These are phyloP conservation scores for Talaromyces marneffei DNA, from an alignment of 2,329 filamentous ascomycete genomes.

Conservation along the genomic window DNA sequence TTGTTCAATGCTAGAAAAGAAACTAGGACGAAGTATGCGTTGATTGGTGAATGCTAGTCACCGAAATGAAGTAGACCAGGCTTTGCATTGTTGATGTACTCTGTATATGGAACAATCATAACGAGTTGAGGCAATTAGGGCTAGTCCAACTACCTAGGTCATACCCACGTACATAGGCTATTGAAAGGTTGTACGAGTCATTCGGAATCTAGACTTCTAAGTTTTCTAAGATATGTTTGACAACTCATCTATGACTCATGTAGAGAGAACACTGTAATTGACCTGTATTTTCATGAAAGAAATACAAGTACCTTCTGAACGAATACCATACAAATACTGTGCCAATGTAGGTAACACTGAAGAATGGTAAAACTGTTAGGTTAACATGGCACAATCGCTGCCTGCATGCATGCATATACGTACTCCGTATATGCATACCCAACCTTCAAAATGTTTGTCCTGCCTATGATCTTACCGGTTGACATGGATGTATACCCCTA, in stretches of 20 bases:
- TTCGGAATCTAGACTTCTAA: neutral
- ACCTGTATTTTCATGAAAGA: neutral
- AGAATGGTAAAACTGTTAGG: neutral
- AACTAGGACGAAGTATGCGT: neutral
- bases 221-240: neutral
- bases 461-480: neutral
- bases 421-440: neutral
- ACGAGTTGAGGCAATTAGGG: neutral
- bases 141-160: neutral
- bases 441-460: neutral
- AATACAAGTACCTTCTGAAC: neutral
- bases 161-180: neutral
- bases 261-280: neutral
- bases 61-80: neutral
- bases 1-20: neutral
- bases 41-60: neutral
- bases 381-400: neutral
- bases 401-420: neutral
- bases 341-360: neutral
- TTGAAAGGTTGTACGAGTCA: neutral
- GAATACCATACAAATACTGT: neutral
- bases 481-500: neutral
- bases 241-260: neutral
- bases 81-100: neutral
- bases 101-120: neutral